Evolutionary conservation across 371 early-diverging fungal genomes (phyloP), one percentile per base, ranked within the genome.

Genomic region (Mortierella sp.): DNA sequence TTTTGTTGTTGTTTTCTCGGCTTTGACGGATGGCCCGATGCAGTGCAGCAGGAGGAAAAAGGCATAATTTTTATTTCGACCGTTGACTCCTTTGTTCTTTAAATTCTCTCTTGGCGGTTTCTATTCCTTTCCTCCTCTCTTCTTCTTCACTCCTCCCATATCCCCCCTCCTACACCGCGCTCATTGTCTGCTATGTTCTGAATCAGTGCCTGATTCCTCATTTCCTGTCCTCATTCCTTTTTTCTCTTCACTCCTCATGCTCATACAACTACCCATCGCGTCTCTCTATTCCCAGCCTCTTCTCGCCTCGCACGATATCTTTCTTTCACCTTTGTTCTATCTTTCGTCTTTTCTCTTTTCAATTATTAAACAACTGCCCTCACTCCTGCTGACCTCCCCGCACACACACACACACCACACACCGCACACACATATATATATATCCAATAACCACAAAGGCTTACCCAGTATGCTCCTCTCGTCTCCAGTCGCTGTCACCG

Each of bases 391-490:
- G 50, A 38, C 75, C 44, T n/a, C 65, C 68, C n/a, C 14, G 7
- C 28, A 38, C 31, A 19, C 24, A n/a, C n/a, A n/a, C n/a, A n/a
- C n/a, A n/a, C 13, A 6, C 31, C 38, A 65, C 65, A 65, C 38
- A n/a, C n/a, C n/a, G n/a, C n/a, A n/a, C n/a, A n/a, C n/a, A n/a
- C n/a, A n/a, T n/a, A n/a, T n/a, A n/a, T n/a, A n/a, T n/a, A n/a
- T n/a, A 21, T 21, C 8, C 65, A 60, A 31, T 4, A 9, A 31
- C 65, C 14, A 65, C 38, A 65, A 34, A 21, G 19, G 21, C 65
- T 21, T 14, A 60, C 26, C 26, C 63, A 63, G 28, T 5, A 79
- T 79, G 79, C n/a, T 74, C 3, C 70, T 79, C n/a, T 70, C 74
- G 9, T 74, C 79, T 19, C 70, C 47, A 4, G 60, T 31, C 28